Conservation (phyloP, 768 basidiomycete genomes). For the Sutorius australiensis region DNA sequence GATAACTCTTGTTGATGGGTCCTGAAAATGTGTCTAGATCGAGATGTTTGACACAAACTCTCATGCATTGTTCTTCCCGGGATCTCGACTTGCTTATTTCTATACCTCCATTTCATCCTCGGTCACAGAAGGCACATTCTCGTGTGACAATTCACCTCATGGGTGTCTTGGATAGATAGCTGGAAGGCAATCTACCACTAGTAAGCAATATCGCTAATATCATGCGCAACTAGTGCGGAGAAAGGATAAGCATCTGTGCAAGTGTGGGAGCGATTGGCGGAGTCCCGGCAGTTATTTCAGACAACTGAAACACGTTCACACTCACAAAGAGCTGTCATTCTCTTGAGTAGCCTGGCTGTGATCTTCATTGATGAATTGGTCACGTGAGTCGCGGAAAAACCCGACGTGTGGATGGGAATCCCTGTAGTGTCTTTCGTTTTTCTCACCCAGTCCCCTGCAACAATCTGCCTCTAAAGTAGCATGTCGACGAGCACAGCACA, state of each 20-base stretch:
- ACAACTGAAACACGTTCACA: neutral
- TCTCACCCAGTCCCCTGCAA: neutral
- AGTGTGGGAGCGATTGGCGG: neutral
- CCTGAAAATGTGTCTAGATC: neutral
- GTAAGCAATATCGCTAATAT: neutral
- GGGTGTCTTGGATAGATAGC: neutral
- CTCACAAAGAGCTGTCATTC: neutral
- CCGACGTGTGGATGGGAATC: neutral
- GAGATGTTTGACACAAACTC: neutral
- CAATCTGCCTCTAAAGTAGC: neutral
- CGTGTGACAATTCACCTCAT: neutral
- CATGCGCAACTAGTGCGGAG: neutral
- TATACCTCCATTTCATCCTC: neutral
- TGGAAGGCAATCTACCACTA: neutral
- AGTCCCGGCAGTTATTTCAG: neutral
- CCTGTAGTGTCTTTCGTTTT: neutral
- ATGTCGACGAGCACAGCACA: constrained; percentile 11
- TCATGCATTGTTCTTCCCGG: neutral
- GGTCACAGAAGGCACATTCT: neutral
- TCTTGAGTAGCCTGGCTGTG: neutral
- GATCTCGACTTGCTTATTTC: neutral
- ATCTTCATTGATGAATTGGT: neutral
- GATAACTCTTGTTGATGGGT: neutral
- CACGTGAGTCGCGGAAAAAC: constrained; percentile 4
- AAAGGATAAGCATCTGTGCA: neutral